Base-by-base conservation (phyloP, 805 yeast species). In the Metschnikowia aberdeeniae region DNA sequence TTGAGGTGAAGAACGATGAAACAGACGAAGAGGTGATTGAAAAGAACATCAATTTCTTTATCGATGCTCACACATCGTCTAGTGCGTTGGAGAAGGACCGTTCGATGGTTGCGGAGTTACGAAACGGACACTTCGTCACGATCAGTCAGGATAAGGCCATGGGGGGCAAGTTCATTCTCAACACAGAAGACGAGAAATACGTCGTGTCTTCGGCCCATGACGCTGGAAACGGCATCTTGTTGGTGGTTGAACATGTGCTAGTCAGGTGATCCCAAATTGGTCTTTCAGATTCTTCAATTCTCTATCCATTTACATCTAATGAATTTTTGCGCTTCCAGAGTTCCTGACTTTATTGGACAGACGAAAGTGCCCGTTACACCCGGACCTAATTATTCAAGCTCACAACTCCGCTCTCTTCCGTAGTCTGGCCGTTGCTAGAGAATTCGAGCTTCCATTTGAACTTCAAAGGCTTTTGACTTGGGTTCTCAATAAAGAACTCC, bases 371-470 rank as follows among this genome's bases (percentile, higher is more conserved):
- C 26, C 17, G 29, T 22, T 22, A 22, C 26, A 22, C 26, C 2
- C 26, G 26, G 28, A n/a, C 30, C 37, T 40, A 46, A 27, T 41
- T 37, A 34, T 40, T 43, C 40, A 48, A 48, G 14, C 30, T 45
- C 19, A 50, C 44, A 32, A 49, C 44, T 9, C 55, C 53, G 12
- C 43, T 50, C 33, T 49, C 51, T 28, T 46, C 53, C 27, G 30
- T 38, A 33, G 28, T 24, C 19, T 34, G 43, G 29, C 55, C 49
- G 7, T 38, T 39, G 8, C 74, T 59, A 9, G 57, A 54, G 60
- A 78, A 87, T 45, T 77, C 77, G 20, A 77, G 74, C 62, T 83
- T 86, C 92, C 90, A 88, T 62, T 87, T 84, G 47, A 88, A 72
- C 63, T 85, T 86, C 53, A 84, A 66, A 22, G 60, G 61, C 54